Evolutionary conservation across 2,329 filamentous ascomycete species (phyloP), one percentile per base, ranked within the genome.

Genomic region (Fusarium humuli): DNA sequence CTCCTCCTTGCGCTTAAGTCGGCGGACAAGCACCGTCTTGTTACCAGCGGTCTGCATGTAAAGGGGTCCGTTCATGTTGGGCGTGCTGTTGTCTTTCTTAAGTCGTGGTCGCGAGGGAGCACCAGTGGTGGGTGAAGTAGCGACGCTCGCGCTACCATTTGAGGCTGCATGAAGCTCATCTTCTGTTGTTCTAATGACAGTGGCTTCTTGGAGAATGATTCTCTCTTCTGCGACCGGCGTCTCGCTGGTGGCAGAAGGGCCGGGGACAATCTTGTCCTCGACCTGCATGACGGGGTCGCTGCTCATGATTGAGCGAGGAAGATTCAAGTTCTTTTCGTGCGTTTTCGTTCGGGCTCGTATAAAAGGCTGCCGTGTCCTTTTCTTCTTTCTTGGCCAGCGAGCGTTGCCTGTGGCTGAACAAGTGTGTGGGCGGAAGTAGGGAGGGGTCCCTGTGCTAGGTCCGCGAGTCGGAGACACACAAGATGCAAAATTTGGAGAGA

Each of bases 1-100:
- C 71, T 91, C 87, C 54, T 89, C 87, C 79, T 89, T 90, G 77
- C 84, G 83, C 82, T 87, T 90, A 68, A 86, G 80, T 70, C 87
- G 86, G 72, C 86, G 83, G 48, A 88, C 83, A 27, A 88, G 81
- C 49, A 88, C 83, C 48, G 84, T 83, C 63, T 85, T 87, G 76
- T 82, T 83, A 72, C 80, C 77, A 34, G 82, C 82, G 29, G 80
- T 84, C 76, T 88, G 86, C 83, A 84, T 86, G 76, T 88, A 89
- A 52, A 88, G 79, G n/a, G 86, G 85, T 5, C 85, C 84, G 72
- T 87, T 86, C 83, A 86, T 86, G 70, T 82, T 83, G 61, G 78
- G 70, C 40, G 74, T 79, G 75, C 77, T 79, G 57, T 78, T 74
- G 55, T 73, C 76, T 46, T 73, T 75, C 70, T 79, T 75, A 69